These are phyloP conservation scores for Verticillium klebahnii DNA, from an alignment of 2,329 filamentous ascomycete genomes.

Conservation along the genomic window DNA sequence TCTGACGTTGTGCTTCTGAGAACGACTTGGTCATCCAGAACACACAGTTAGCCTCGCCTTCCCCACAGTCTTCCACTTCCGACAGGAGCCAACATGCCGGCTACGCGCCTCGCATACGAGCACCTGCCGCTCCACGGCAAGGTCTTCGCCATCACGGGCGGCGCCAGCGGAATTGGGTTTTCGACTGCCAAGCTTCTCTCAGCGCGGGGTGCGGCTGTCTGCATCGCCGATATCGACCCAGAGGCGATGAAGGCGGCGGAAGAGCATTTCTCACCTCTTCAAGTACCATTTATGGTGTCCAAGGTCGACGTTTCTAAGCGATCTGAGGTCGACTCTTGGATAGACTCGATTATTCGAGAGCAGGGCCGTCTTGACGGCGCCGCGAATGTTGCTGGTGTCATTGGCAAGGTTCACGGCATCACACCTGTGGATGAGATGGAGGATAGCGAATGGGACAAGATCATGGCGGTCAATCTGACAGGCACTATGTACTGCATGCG, in stretches of 20 bases:
- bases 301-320: slow-evolving; percentile 36
- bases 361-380: slow-evolving; percentile 42
- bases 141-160: slow-evolving; percentile 36
- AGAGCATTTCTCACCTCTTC: slow-evolving; percentile 22
- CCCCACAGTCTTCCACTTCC: neutral
- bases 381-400: slow-evolving; percentile 41
- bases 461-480: slow-evolving; percentile 32
- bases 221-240: slow-evolving; percentile 32
- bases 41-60: too few relatives aligned
- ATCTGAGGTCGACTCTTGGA: slow-evolving; percentile 37
- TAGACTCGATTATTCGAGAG: slow-evolving; percentile 27
- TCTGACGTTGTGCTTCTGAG: too few relatives aligned
- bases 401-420: slow-evolving; percentile 37
- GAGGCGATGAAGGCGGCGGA: slow-evolving; percentile 22
- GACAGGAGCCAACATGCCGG: neutral
- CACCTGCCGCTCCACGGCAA: slow-evolving; percentile 17
- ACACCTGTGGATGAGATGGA: slow-evolving; percentile 36
- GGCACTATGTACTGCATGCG: slow-evolving; percentile 35
- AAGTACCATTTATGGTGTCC: slow-evolving; percentile 22
- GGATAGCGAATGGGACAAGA: slow-evolving; percentile 34
- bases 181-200: slow-evolving; percentile 32
- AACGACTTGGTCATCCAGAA: too few relatives aligned
- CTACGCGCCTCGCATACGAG: neutral
- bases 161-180: slow-evolving; percentile 38
- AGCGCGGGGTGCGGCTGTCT: slow-evolving; percentile 30